Base-by-base conservation (phyloP, 1,284 basidiomycete genomes). In the Ganoderma boninense region DNA sequence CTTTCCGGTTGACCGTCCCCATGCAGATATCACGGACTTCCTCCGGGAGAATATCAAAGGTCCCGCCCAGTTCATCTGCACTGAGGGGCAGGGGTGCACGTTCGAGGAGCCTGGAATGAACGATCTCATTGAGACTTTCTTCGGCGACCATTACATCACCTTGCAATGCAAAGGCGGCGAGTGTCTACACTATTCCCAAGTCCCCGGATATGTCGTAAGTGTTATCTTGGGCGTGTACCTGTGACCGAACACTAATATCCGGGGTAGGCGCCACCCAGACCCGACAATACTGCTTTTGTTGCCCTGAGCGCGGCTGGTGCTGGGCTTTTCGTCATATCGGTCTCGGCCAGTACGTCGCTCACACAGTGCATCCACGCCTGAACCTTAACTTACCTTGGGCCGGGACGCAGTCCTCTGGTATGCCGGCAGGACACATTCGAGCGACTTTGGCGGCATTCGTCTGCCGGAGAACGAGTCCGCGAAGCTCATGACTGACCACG, bases 101-200 rank as follows among this genome's bases (percentile, higher is more conserved):
- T 99, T 99, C 77, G 93, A 97, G 79, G 97, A 99, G 78, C 95
- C 96, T 0, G 96, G 95, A 0, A 98, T 99, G 97, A 98, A 99
- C 79, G 87, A 92, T 44, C 87, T 99, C 64, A 99, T 99, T 81
- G 90, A 93, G 77, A 92, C 94, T 74, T 92, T 99, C 73, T 99
- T 99, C 76, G 97, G 95, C 10, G 97, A 99, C 80, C 86, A 85
- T 0, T 93, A 92, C 77, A 99, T 99, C 80, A 94, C 95, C 3
- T 87, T 99, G 65, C 82, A 92, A 61, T 99, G 97, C 77, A 85
- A 93, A 0, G 92, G 94, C 11, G 97, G 97, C 40, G 97, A 99
- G 82, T 99, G 97, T 79, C 80, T 99, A 78, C 96, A 98, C 79
- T 95, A 92, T 77, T 95, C 94, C 0, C 94, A 96, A 81, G 96